These are phyloP conservation scores for Botrytis deweyae DNA, from an alignment of 2,329 filamentous ascomycete genomes.

Conservation along the genomic window DNA sequence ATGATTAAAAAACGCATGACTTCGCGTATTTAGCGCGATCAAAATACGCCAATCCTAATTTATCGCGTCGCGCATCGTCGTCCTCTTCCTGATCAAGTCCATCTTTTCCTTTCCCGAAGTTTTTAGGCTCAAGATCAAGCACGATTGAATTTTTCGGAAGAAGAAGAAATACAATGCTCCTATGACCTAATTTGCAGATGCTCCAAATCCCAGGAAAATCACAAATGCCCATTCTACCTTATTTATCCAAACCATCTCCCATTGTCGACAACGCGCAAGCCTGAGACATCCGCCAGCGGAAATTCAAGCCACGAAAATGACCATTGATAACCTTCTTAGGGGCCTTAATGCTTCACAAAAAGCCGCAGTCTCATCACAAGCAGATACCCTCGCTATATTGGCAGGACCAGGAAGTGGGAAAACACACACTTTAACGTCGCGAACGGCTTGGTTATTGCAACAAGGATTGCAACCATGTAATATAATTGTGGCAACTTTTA, in stretches of 20 bases:
- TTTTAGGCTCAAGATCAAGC: background rate
- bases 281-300: conserved; percentile 1
- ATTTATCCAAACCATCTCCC: background rate
- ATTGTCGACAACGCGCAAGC: background rate
- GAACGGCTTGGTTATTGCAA: conserved; percentile 84
- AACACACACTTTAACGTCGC: conserved; percentile 90
- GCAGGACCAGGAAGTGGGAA: conserved; percentile 76
- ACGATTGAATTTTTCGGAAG: background rate
- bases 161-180: background rate
- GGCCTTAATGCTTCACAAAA: conserved; percentile 65
- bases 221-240: background rate
- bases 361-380: conserved; percentile 61
- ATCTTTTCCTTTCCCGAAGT: background rate
- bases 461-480: conserved; percentile 76
- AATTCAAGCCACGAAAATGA: conserved; percentile 30
- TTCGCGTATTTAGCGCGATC: conserved; percentile 7
- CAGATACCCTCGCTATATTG: conserved; percentile 59
- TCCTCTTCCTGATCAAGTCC: background rate
- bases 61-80: background rate
- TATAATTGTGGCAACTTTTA: conserved; percentile 94
- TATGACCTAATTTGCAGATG: background rate
- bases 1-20: background rate
- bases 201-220: background rate
- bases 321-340: conserved; percentile 46
- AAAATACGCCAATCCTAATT: background rate